These are phyloP conservation scores for Dactylellina haptotyla DNA, from an alignment of 2,329 filamentous ascomycete genomes.

Conservation along the genomic window DNA sequence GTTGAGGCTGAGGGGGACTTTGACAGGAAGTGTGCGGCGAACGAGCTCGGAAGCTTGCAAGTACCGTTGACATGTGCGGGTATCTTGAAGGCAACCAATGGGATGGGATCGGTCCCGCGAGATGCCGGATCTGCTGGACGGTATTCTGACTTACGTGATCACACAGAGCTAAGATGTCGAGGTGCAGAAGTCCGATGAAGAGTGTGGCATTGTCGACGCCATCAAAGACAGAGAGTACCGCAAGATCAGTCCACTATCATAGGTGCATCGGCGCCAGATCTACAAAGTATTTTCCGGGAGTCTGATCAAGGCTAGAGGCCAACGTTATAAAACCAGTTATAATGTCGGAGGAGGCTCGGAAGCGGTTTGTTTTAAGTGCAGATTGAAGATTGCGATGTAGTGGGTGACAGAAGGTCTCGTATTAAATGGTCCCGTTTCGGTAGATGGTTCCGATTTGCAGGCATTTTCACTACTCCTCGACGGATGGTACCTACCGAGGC, in stretches of 20 bases:
- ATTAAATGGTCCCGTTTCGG: conserved; percentile 1
- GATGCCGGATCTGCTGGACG: conserved; percentile 30
- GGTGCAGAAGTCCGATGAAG: conserved; percentile 1
- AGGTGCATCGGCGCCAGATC: conserved; percentile 38
- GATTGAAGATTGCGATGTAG: too few species aligned
- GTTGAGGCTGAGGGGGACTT: conserved; percentile 2
- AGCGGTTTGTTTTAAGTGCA: too few species aligned
- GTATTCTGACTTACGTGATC: conserved; percentile 36
- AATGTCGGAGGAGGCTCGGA: too few species aligned
- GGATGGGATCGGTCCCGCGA: conserved; percentile 40
- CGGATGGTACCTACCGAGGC: conserved; percentile 22
- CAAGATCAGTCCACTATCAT: conserved; percentile 35
- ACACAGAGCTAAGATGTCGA: background rate
- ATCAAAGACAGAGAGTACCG: conserved; percentile 33
- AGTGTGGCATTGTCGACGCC: conserved; percentile 13
- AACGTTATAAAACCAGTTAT: too few species aligned
- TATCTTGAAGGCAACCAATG: conserved; percentile 31
- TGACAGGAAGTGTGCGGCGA: background rate
- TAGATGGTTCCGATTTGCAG: background rate
- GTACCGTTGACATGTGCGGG: conserved; percentile 30
- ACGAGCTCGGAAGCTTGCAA: background rate
- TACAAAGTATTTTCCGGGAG: conserved; percentile 44
- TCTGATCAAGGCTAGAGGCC: conserved; percentile 18
- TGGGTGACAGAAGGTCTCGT: background rate
- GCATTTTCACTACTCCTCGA: background rate